These are phyloP conservation scores for Castanopsis chinensis DNA, from an alignment of 306 rosid genomes.

Conservation along the genomic window DNA sequence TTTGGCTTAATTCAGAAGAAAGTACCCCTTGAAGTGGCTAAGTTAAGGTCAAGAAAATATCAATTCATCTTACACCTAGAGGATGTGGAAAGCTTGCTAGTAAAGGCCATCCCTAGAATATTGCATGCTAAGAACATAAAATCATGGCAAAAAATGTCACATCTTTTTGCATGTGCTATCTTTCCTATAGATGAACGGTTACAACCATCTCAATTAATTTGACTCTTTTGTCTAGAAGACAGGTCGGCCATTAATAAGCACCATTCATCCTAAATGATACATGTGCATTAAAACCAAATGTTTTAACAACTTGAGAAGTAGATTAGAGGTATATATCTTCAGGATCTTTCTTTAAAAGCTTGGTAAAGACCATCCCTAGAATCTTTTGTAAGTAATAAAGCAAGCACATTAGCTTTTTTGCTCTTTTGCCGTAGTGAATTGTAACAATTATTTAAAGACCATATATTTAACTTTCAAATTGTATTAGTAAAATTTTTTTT, in stretches of 20 bases:
- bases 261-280: not conserved
- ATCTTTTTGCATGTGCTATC: not conserved
- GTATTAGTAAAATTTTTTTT: not conserved
- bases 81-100: not conserved
- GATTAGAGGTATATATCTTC: not conserved
- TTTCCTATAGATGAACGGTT: not conserved
- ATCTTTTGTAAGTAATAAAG: not conserved
- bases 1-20: no score
- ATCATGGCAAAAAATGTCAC: not conserved
- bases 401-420: not conserved
- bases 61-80: not conserved
- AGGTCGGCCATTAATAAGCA: not conserved
- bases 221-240: not conserved
- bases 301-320: constrained; percentile 5
- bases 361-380: not conserved
- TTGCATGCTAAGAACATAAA: not conserved
- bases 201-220: not conserved
- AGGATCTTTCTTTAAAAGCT: not conserved
- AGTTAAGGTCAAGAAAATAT: not conserved
- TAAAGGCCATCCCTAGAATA: not conserved
- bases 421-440: not conserved
- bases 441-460: not conserved
- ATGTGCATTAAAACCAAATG: constrained; percentile 3
- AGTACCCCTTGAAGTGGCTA: no score
- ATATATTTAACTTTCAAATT: constrained; percentile 10